Evolutionary conservation across 129 eudicot species (phyloP).

Genomic region (Tanacetum coccineum): DNA sequence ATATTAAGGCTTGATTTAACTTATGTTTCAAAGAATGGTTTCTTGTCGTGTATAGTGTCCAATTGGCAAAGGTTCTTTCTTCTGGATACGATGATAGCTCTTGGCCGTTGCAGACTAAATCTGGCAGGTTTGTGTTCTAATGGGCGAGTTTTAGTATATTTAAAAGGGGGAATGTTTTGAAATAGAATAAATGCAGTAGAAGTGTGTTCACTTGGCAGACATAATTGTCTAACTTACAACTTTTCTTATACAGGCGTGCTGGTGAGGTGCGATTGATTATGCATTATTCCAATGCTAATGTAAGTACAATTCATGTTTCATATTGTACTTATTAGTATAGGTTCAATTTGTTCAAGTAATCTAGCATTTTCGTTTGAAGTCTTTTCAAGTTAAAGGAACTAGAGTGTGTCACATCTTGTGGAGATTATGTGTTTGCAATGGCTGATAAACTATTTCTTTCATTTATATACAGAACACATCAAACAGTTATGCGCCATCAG

Average conservation of each 20-base stretch:
- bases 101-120: slow-evolving; percentile 65
- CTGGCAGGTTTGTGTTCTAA: slow-evolving; percentile 51
- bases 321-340: not conserved
- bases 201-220: not conserved
- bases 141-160: too few species aligned
- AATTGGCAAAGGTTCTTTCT: slow-evolving; percentile 52
- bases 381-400: too few species aligned
- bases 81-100: slow-evolving; percentile 63
- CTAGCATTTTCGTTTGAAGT: not conserved
- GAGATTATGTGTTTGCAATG: not conserved
- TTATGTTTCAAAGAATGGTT: slow-evolving; percentile 2
- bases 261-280: slow-evolving; percentile 84
- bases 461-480: slow-evolving; percentile 43
- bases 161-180: too few species aligned
- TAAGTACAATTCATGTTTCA: slow-evolving; percentile 30
- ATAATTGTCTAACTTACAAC: not conserved
- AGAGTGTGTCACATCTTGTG: too few species aligned
- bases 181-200: too few species aligned
- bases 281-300: slow-evolving; percentile 60
- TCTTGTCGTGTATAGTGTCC: slow-evolving; percentile 43
- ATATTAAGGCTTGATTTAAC: not conserved
- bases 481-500: slow-evolving; percentile 44
- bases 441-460: not conserved
- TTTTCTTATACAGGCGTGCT: slow-evolving; percentile 50
- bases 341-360: not conserved